Evolutionary conservation across 1,139 yeast genomes (phyloP).

Genomic region (Scheffersomyces lignicola): DNA sequence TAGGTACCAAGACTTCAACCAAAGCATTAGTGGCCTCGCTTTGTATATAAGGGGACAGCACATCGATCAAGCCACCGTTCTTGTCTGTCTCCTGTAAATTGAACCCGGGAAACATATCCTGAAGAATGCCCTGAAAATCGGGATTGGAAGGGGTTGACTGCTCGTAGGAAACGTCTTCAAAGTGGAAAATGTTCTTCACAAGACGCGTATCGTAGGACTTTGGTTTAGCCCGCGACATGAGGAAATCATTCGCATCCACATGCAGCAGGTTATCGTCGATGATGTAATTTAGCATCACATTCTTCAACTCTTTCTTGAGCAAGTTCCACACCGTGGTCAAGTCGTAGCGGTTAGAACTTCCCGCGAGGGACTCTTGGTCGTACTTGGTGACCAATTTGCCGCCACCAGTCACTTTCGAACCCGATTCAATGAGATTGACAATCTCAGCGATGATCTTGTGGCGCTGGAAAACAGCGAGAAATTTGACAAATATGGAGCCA

Average conservation of each 20-base stretch:
- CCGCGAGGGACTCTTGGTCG: neutral
- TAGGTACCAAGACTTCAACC: conserved; percentile 69
- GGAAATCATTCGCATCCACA: conserved; percentile 8
- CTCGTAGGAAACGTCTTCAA: conserved; percentile 45
- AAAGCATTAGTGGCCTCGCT: conserved; percentile 53
- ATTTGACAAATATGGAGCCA: conserved; percentile 63
- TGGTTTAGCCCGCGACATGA: conserved; percentile 8
- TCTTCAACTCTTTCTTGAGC: conserved; percentile 57
- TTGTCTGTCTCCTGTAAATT: conserved; percentile 26
- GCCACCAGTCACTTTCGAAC: neutral
- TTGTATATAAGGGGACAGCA: conserved; percentile 54
- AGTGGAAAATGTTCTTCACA: conserved; percentile 43
- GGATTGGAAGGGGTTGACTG: conserved; percentile 36
- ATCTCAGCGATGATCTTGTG: conserved; percentile 68
- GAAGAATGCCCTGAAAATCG: conserved; percentile 47
- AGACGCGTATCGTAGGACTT: conserved; percentile 21
- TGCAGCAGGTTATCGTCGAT: conserved; percentile 18
- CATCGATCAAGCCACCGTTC: conserved; percentile 11
- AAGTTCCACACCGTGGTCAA: conserved; percentile 58
- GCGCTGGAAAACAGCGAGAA: conserved; percentile 65
- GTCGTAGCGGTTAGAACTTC: conserved; percentile 19
- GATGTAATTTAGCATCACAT: conserved; percentile 59
- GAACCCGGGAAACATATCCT: conserved; percentile 65
- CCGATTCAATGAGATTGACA: conserved; percentile 24
- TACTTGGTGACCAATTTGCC: neutral